Evolutionary conservation across 208 protist genomes (phyloP).

Genomic region (Leishmania braziliensis): DNA sequence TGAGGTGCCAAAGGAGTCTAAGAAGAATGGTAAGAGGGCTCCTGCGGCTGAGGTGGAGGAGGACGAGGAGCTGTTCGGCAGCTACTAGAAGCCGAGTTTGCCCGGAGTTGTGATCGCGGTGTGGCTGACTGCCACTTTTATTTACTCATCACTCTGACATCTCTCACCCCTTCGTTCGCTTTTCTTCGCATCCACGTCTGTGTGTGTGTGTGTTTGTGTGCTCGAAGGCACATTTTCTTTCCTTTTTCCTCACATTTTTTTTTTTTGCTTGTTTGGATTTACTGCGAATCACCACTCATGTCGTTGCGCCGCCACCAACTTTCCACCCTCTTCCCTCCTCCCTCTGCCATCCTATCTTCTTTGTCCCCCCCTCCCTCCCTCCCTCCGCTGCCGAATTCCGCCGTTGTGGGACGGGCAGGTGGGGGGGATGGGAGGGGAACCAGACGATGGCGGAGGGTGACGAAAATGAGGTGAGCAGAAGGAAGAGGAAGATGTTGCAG

Average conservation of each 20-base stretch:
- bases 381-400: neutral
- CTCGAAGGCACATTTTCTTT: neutral
- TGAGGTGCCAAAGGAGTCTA: conserved; percentile 45
- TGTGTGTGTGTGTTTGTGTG: neutral
- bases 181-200: neutral
- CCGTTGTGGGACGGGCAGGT: neutral
- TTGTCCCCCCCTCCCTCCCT: neutral
- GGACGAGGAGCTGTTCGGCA: conserved; percentile 38
- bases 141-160: neutral
- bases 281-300: neutral
- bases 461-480: neutral
- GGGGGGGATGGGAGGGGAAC: neutral
- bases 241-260: neutral
- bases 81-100: conserved; percentile 18
- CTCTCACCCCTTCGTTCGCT: neutral
- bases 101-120: neutral
- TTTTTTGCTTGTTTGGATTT: neutral
- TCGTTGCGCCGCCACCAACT: neutral
- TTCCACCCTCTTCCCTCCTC: neutral
- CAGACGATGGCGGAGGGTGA: neutral
- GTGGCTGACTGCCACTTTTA: neutral
- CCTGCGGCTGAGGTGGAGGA: conserved; percentile 27
- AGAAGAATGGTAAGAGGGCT: conserved; percentile 21
- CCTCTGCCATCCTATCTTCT: neutral
- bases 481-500: neutral